phyloP scores from a whole-genome alignment of 805 yeast species.

The Candida easanensis region DNA sequence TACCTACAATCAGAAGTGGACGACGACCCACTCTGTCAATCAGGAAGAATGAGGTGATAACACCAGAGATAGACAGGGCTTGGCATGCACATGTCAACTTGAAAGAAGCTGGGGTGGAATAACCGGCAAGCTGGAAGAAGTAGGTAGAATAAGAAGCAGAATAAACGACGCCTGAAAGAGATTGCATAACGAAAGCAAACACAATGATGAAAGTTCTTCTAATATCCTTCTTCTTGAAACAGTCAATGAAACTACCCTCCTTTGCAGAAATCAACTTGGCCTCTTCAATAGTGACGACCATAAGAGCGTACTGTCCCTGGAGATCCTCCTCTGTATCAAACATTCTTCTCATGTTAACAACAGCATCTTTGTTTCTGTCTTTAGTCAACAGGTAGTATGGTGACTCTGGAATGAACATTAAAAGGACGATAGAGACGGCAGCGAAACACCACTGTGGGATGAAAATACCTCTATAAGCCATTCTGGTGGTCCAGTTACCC shows the following conservation, averaged over 20 bases:
- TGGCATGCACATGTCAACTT: constrained; percentile 32
- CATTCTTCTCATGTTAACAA: constrained; percentile 25
- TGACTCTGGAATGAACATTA: constrained; percentile 39
- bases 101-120: constrained; percentile 38
- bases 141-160: constrained; percentile 43
- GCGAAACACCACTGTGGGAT: constrained; percentile 16
- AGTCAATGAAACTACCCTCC: constrained; percentile 34
- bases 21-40: constrained; percentile 31
- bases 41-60: constrained; percentile 30
- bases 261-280: constrained; percentile 25
- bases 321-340: constrained; percentile 15
- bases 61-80: constrained; percentile 30
- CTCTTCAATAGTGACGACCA: constrained; percentile 29
- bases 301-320: constrained; percentile 30
- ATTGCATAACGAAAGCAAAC: constrained; percentile 38
- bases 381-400: constrained; percentile 40
- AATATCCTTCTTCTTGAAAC: constrained; percentile 40
- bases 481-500: constrained; percentile 14
- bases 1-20: constrained; percentile 27
- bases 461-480: constrained; percentile 36
- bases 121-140: constrained; percentile 45
- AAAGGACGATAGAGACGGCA: constrained; percentile 24
- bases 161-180: constrained; percentile 43
- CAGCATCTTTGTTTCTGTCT: constrained; percentile 33
- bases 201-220: constrained; percentile 39